A percentile compares a stretch with the other conserved stretches of the same genome.
These are phyloP conservation scores for Ambispora gerdemannii DNA, from an alignment of 192 early-diverging fungal genomes.

Conservation along the genomic window DNA sequence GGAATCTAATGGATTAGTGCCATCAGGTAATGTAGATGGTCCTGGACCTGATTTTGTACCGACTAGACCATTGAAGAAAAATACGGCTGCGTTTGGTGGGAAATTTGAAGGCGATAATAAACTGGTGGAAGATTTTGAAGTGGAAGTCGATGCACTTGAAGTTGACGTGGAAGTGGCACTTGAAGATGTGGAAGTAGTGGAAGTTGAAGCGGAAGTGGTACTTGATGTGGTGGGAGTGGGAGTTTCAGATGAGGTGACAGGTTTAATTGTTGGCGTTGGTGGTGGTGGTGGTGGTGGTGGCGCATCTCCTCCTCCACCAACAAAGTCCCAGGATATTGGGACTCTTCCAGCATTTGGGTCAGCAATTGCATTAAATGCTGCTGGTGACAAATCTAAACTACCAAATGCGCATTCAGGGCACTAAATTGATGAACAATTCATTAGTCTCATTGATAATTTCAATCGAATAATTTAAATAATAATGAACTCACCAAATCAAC, in stretches of 20 bases:
- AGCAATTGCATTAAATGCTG: conserved; percentile 43
- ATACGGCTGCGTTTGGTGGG: too few relatives aligned
- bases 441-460: too few relatives aligned
- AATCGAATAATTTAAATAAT: too few relatives aligned
- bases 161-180: not conserved
- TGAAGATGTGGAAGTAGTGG: not conserved
- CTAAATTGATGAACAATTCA: too few relatives aligned
- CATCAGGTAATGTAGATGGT: too few relatives aligned
- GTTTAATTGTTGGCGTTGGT: not conserved
- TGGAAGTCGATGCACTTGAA: not conserved
- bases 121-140: too few relatives aligned
- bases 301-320: not conserved
- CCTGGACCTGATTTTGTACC: too few relatives aligned
- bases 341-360: conserved; percentile 34
- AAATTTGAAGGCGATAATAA: too few relatives aligned
- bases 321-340: conserved; percentile 40
- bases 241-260: not conserved
- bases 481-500: not conserved
- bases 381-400: conserved; percentile 46
- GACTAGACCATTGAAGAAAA: too few relatives aligned
- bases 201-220: not conserved
- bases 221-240: not conserved
- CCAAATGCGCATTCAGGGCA: conserved; percentile 44
- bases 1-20: too few relatives aligned
- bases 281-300: not conserved